Evolutionary conservation across 2,329 filamentous ascomycete species (phyloP).

Genomic region (Aureobasidium zeae): DNA sequence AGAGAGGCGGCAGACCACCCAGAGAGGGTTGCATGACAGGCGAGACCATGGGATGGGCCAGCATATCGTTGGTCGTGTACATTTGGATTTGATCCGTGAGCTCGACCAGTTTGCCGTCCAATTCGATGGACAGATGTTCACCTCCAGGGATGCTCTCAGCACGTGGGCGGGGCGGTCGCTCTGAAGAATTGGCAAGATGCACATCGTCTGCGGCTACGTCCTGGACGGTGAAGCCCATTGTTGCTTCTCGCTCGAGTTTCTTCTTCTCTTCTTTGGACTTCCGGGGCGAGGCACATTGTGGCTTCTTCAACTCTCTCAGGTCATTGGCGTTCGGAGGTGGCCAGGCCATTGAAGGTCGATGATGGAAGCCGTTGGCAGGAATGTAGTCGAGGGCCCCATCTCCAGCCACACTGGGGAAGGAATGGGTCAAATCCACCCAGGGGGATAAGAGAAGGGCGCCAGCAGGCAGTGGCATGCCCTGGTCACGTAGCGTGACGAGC

Average conservation of each 20-base stretch:
- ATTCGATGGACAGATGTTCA: slow-evolving; percentile 49
- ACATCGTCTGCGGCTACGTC: slow-evolving; percentile 15
- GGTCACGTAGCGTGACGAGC: slow-evolving; percentile 72
- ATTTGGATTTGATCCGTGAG: slow-evolving; percentile 91
- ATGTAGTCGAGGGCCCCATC: slow-evolving; percentile 78
- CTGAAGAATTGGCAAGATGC: no score
- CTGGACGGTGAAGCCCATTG: slow-evolving; percentile 30
- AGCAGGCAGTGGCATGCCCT: slow-evolving; percentile 73
- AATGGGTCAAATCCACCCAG: slow-evolving; percentile 93
- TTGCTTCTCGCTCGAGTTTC: slow-evolving; percentile 24
- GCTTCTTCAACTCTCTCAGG: slow-evolving; percentile 29
- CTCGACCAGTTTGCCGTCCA: slow-evolving; percentile 61
- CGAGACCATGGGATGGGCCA: slow-evolving; percentile 82
- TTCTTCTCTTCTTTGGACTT: slow-evolving; percentile 9
- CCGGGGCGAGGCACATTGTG: background rate
- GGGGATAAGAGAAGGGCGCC: slow-evolving; percentile 86
- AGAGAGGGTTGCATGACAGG: slow-evolving; percentile 80
- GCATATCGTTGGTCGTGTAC: slow-evolving; percentile 71
- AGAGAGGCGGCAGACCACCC: slow-evolving; percentile 77
- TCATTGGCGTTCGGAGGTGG: slow-evolving; percentile 81
- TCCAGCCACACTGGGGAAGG: slow-evolving; percentile 77
- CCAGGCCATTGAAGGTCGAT: slow-evolving; percentile 85
- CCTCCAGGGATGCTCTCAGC: slow-evolving; percentile 17
- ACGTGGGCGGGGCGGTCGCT: background rate
- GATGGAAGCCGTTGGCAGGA: slow-evolving; percentile 76